Base-by-base conservation (phyloP, 305 asterid species). In the Fraxinus baroniana region DNA sequence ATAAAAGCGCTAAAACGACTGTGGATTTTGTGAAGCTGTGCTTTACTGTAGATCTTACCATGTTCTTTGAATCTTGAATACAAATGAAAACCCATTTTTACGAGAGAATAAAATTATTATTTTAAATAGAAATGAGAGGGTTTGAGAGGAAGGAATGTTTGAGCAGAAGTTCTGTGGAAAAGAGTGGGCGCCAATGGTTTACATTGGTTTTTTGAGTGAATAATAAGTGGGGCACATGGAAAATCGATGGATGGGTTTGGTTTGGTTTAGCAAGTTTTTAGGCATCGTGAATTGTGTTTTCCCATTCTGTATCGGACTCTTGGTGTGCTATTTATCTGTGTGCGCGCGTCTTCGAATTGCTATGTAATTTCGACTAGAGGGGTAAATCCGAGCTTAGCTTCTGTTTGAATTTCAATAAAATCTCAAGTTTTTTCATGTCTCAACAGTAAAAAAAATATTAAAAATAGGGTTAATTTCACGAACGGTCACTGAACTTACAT, bases 101-200 rank as follows among this genome's bases (percentile, higher is more conserved):
- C 12, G 39, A 24, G 33, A 17, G 10, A 8, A 36, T 4, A 77
- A 28, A 15, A 74, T 75, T 0, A 35, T 33, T 26, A 55, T 24
- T 13, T 44, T 24, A 60, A 5, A 18, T 57, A 71, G 41, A 17
- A 57, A 41, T 79, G 6, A 72, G 36, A 37, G 49, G 57, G 17
- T 79, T 12, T 20, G 66, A 74, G 79, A 64, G 64, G 33, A 28
- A 55, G 60, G 22, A 39, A 52, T 74, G 73, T 78, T 32, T 41
- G 28, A 71, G 37, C 46, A 26, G 26, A 5, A 49, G 78, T 80
- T 30, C 62, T 35, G 60, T 75, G 66, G 60, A 64, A 87, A 86
- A 80, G 84, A 71, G 83, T 75, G 85, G 91, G 90, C 90, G 94
- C 94, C 87, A 87, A 84, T 88, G 91, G 94, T 88, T 89, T 85